Evolutionary conservation across 2,329 filamentous ascomycete genomes (phyloP).

Genomic region (Colletotrichum godetiae): DNA sequence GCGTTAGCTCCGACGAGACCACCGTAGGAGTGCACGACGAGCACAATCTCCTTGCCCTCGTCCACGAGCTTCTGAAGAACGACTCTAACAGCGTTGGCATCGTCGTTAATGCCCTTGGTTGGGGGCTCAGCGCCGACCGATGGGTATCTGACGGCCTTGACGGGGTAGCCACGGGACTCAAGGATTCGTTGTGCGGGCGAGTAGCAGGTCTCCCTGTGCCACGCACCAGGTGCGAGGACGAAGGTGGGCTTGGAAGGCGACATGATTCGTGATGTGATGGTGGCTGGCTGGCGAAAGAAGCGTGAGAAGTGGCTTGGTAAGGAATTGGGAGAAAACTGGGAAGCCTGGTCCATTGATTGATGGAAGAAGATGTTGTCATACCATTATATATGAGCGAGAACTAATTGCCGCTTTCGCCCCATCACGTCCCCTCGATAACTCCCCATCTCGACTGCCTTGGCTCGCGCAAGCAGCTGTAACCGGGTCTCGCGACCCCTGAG

Average conservation of each 20-base stretch:
- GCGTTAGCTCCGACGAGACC: slow-evolving; percentile 52
- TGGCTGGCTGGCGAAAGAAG: not conserved
- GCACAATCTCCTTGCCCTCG: slow-evolving; percentile 51
- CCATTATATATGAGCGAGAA: not conserved
- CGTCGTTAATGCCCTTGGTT: slow-evolving; percentile 41
- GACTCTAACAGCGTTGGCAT: slow-evolving; percentile 45
- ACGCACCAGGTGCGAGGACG: slow-evolving; percentile 53
- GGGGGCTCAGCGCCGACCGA: slow-evolving; percentile 45
- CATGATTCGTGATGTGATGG: not conserved
- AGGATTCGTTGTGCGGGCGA: slow-evolving; percentile 44
- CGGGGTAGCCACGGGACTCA: slow-evolving; percentile 43
- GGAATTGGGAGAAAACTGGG: not conserved
- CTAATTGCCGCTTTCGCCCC: too few relatives aligned
- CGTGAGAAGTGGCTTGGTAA: not conserved
- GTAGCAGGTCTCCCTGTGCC: slow-evolving; percentile 46
- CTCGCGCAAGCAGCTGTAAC: not conserved
- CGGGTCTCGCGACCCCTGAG: slow-evolving; percentile 16
- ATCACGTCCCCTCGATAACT: too few relatives aligned
- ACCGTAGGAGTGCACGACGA: slow-evolving; percentile 56
- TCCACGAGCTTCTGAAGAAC: slow-evolving; percentile 43
- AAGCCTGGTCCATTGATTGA: not conserved
- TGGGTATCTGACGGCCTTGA: slow-evolving; percentile 44
- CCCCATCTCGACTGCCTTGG: too few relatives aligned
- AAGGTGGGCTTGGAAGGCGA: slow-evolving; percentile 39
- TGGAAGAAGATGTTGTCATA: not conserved